A percentile compares a stretch with the other conserved stretches of the same genome.
Evolutionary conservation across 192 early-diverging fungal genomes (phyloP).

Genomic region (Coemansia umbellata): DNA sequence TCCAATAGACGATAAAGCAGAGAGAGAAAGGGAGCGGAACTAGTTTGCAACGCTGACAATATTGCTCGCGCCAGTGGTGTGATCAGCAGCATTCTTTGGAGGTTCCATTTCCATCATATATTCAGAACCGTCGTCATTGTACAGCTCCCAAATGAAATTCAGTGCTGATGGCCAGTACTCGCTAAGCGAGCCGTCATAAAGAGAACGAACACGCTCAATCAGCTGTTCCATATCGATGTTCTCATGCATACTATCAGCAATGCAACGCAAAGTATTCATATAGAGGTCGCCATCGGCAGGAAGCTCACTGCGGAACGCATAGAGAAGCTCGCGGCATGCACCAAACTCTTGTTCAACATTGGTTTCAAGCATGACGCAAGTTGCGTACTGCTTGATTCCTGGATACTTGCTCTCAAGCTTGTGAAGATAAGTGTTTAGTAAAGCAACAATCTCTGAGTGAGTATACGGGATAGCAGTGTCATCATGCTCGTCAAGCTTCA

Average conservation of each 20-base stretch:
- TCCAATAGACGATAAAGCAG: too few relatives aligned
- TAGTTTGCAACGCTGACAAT: constrained; percentile 1
- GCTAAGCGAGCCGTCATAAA: constrained; percentile 7
- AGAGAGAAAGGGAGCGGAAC: too few relatives aligned
- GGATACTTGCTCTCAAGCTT: constrained; percentile 31
- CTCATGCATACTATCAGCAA: constrained; percentile 18
- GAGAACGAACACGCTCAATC: constrained; percentile 7
- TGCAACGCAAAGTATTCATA: constrained; percentile 33
- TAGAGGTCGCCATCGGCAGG: constrained; percentile 37
- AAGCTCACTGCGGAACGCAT: constrained; percentile 33
- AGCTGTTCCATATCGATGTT: constrained; percentile 19
- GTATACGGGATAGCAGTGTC: constrained; percentile 12
- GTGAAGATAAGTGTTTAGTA: constrained; percentile 24
- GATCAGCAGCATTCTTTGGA: not conserved
- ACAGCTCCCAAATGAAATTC: constrained; percentile 32
- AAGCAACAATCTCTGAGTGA: constrained; percentile 17
- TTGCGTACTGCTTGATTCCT: constrained; percentile 38
- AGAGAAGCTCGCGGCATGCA: constrained; percentile 23
- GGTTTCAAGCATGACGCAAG: constrained; percentile 36
- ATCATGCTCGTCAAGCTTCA: constrained; percentile 9
- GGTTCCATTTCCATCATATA: not conserved
- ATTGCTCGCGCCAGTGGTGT: not conserved
- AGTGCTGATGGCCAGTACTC: constrained; percentile 22
- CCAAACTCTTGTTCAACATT: constrained; percentile 42
- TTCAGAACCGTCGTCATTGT: constrained; percentile 13